Percentiles rank a stretch among this genome's conserved stretches.
Evolutionary conservation across 2,329 filamentous ascomycete genomes (phyloP).

Genomic region (Aspergillus sp.): DNA sequence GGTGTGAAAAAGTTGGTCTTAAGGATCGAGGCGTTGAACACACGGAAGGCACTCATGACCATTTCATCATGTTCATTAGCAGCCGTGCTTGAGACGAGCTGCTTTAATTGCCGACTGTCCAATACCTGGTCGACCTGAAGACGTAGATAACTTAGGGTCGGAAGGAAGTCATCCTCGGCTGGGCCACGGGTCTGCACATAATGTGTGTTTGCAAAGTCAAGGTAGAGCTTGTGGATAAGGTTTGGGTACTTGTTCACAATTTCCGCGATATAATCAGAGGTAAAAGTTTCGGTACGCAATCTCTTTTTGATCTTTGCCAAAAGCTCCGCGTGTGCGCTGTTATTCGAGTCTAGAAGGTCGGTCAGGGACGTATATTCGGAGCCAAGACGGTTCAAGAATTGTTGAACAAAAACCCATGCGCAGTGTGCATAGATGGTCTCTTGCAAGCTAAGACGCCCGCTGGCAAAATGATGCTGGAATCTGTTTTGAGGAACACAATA

Average conservation of each 20-base stretch:
- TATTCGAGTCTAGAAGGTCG: slow-evolving; percentile 74
- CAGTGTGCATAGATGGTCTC: slow-evolving; percentile 97
- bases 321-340: slow-evolving; percentile 81
- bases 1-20: slow-evolving; percentile 99
- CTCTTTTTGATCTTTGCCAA: slow-evolving; percentile 94
- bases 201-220: slow-evolving; percentile 88
- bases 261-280: slow-evolving; percentile 94
- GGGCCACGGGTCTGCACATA: slow-evolving; percentile 65
- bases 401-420: slow-evolving; percentile 95
- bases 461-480: slow-evolving; percentile 85
- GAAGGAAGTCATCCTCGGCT: slow-evolving; percentile 67
- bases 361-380: slow-evolving; percentile 88
- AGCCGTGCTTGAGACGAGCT: slow-evolving; percentile 75
- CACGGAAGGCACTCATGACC: slow-evolving; percentile 94
- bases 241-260: slow-evolving; percentile 91
- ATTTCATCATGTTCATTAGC: slow-evolving; percentile 94
- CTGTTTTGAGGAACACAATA: slow-evolving; percentile 99
- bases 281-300: slow-evolving; percentile 94
- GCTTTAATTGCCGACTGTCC: slow-evolving; percentile 70
- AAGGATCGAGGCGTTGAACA: slow-evolving; percentile 89
- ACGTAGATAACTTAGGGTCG: slow-evolving; percentile 66
- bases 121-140: slow-evolving; percentile 72
- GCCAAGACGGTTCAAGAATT: slow-evolving; percentile 93
- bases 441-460: slow-evolving; percentile 83
- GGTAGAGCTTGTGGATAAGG: slow-evolving; percentile 82